A percentile compares a stretch with the other conserved stretches of the same genome.
phyloP scores from a whole-genome alignment of 2,329 filamentous ascomycete species.

The Calonectria naviculata region DNA sequence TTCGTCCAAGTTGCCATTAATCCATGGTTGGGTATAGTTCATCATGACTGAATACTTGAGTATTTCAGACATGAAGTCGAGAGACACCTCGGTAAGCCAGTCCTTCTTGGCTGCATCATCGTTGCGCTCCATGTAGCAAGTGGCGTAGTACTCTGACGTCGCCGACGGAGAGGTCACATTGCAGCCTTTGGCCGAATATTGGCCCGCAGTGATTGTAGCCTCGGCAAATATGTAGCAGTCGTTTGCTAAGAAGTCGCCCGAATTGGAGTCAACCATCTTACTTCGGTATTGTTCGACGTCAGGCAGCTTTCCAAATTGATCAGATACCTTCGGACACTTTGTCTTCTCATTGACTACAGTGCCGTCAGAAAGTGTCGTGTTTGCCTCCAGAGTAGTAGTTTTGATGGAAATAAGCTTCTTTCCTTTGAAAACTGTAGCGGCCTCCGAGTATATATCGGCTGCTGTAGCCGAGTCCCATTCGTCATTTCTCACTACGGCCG shows the following conservation, averaged over 20 bases:
- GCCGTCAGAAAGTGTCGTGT: not conserved
- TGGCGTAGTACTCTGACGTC: not conserved
- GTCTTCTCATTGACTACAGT: not conserved
- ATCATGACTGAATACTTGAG: not conserved
- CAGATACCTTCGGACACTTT: not conserved
- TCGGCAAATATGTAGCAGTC: constrained; percentile 5
- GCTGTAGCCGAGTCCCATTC: not conserved
- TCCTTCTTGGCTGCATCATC: not conserved
- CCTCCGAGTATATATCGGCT: not conserved
- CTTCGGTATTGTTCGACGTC: not conserved
- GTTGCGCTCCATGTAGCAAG: not conserved
- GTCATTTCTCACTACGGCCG: not conserved
- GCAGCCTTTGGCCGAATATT: not conserved
- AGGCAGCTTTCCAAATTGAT: not conserved
- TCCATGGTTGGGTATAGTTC: constrained; percentile 1
- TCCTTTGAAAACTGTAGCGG: not conserved
- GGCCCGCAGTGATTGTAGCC: not conserved
- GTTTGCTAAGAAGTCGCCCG: not conserved
- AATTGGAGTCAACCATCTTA: not conserved
- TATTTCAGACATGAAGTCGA: not conserved
- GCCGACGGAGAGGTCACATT: not conserved
- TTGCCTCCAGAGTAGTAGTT: not conserved
- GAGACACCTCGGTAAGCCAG: not conserved
- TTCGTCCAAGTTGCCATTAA: not conserved
- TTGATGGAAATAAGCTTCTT: constrained; percentile 1